Conservation (phyloP, 2,329 filamentous ascomycete genomes). For the Bipolaris zeicola region DNA sequence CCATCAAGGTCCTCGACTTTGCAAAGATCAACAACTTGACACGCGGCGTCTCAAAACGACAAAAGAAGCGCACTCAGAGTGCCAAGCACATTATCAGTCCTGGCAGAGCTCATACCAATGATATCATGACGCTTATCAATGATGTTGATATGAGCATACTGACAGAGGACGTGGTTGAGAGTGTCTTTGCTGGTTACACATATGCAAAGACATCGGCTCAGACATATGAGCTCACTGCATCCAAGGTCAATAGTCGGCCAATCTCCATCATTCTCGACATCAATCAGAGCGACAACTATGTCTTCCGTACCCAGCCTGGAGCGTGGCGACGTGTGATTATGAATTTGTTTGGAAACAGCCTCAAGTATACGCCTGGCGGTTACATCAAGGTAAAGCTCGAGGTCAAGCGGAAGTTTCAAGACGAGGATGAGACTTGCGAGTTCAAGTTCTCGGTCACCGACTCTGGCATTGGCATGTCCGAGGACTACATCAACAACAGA, state of each 20-base stretch:
- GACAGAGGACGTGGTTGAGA: constrained; percentile 47
- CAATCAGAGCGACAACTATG: constrained; percentile 42
- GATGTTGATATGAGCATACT: constrained; percentile 45
- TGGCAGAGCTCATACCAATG: constrained; percentile 39
- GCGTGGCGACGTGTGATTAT: constrained; percentile 49
- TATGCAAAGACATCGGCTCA: constrained; percentile 40
- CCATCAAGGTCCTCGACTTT: constrained; percentile 48
- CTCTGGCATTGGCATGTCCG: constrained; percentile 50
- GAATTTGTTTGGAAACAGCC: constrained; percentile 49
- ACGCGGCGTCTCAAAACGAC: constrained; percentile 36
- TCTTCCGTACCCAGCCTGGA: constrained; percentile 47
- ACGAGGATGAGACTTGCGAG: constrained; percentile 34
- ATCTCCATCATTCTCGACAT: constrained; percentile 45
- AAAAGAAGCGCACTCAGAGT: constrained; percentile 39
- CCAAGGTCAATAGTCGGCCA: constrained; percentile 23
- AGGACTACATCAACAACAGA: constrained; percentile 46
- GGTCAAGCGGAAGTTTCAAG: constrained; percentile 25
- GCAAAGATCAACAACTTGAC: constrained; percentile 48
- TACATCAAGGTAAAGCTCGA: constrained; percentile 47
- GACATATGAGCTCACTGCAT: constrained; percentile 28
- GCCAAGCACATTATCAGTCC: constrained; percentile 40
- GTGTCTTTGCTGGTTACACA: constrained; percentile 46
- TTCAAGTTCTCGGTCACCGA: constrained; percentile 44
- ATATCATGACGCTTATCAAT: constrained; percentile 43
- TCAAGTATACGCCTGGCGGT: constrained; percentile 48